Base-by-base conservation (phyloP, 148 eudicot species). In the Rhododendron molle region DNA sequence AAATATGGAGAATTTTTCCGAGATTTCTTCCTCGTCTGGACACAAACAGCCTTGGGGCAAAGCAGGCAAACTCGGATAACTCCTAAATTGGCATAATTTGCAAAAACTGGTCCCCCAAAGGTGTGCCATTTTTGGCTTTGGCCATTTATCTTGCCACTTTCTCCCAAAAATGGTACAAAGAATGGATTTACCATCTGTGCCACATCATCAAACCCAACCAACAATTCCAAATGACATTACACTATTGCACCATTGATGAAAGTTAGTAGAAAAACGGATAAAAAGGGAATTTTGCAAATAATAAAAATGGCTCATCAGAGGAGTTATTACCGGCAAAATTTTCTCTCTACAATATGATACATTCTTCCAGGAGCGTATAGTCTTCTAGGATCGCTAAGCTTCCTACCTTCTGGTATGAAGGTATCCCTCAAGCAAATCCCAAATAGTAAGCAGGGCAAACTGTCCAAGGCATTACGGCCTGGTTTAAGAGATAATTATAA, bases 271-370 rank as follows among this genome's bases (percentile, higher is more conserved):
- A 58, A 58, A 56, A 56, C 23, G 62, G 62, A 56, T 20, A 56
- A 4, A 56, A 58, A 20, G 65, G 65, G 65, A 58, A 15, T 52
- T 58, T 58, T 20, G n/a, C 8, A 58, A 7, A 20, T 20, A 58
- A 5, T 18, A 58, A 58, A 52, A 58, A 58, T 60, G 69, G 26
- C 28, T 38, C 52, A 81, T 38, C 52, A 81, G 23, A 11, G 7
- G 21, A 77, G 43, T 20, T 49, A 34, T 89, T 90, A 96, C 98
- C 98, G 92, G 94, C 98, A 97, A 88, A 94, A 94, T 86, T 93
- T 95, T 87, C 99, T 92, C 87, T 97, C 98, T 62, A 97, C 99
- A 54, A 97, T 93, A 87, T 97, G 99, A 87, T 93, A 97, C 90
- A 97, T 89, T 84, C 98, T 91, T 43, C 99, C 99, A 76, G 99